phyloP scores from a whole-genome alignment of 352 stramenopile genomes.

The Peronospora belbahrii region DNA sequence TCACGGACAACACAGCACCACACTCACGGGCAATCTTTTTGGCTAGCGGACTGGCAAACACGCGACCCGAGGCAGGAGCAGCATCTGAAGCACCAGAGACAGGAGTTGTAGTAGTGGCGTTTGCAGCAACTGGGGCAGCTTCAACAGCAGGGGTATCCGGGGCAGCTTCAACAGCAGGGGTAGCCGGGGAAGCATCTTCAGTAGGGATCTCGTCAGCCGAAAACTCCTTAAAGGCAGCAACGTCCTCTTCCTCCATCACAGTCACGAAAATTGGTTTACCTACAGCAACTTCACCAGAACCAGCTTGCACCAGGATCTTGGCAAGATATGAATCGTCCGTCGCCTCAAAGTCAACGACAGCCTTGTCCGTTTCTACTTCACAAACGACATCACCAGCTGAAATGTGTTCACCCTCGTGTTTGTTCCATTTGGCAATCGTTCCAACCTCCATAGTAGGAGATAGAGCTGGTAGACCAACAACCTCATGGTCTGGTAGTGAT shows the following conservation, averaged over 20 bases:
- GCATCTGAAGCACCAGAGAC: conserved; percentile 11
- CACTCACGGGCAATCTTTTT: conserved; percentile 85
- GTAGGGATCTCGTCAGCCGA: conserved; percentile 30
- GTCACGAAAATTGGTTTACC: conserved; percentile 67
- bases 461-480: conserved; percentile 64
- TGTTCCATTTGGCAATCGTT: conserved; percentile 92
- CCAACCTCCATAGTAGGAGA: conserved; percentile 93
- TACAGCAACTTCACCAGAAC: conserved; percentile 81
- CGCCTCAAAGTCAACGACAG: conserved; percentile 95
- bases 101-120: conserved; percentile 14
- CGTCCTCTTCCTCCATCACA: conserved; percentile 43
- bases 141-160: too few relatives aligned
- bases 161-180: conserved; percentile 15
- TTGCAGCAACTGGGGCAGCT: conserved; percentile 15
- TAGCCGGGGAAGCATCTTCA: conserved; percentile 20
- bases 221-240: conserved; percentile 55
- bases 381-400: conserved; percentile 89
- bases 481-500: conserved; percentile 62
- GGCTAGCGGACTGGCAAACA: conserved; percentile 93
- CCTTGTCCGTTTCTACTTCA: conserved; percentile 98
- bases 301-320: conserved; percentile 90
- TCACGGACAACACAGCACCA: conserved; percentile 50
- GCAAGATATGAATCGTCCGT: conserved; percentile 93
- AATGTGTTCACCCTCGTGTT: conserved; percentile 88
- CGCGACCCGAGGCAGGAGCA: conserved; percentile 45